Percentiles rank a stretch among this genome's conserved stretches.
phyloP scores from a whole-genome alignment of 768 basidiomycete species.

The Agrocybe pediades region DNA sequence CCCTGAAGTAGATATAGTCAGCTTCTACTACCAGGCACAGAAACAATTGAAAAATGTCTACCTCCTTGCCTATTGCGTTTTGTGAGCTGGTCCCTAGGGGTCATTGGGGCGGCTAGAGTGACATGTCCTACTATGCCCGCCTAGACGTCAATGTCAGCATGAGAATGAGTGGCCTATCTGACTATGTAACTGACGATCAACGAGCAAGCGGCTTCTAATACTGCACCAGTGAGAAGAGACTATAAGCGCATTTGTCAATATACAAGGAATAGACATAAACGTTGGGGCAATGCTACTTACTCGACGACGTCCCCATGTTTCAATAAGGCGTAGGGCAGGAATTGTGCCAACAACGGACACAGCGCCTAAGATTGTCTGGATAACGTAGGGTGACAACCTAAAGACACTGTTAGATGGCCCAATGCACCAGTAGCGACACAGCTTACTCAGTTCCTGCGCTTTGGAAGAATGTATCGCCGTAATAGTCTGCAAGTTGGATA shows the following conservation, averaged over 20 bases:
- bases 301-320: constrained; percentile 71
- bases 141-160: constrained; percentile 27
- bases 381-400: constrained; percentile 70
- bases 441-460: constrained; percentile 65
- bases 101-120: constrained; percentile 56
- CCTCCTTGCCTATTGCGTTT: constrained; percentile 57
- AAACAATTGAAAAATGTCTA: constrained; percentile 9
- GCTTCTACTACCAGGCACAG: not conserved
- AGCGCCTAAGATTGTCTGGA: constrained; percentile 73
- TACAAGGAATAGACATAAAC: not conserved
- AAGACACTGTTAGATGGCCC: not conserved
- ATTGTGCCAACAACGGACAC: constrained; percentile 74
- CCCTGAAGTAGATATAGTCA: constrained; percentile 33
- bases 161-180: not conserved
- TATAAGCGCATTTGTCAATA: constrained; percentile 18
- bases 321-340: constrained; percentile 73
- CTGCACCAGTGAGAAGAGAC: constrained; percentile 68
- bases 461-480: constrained; percentile 81
- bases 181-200: constrained; percentile 47
- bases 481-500: constrained; percentile 53
- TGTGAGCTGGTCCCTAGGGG: constrained; percentile 48
- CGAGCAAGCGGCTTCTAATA: constrained; percentile 60
- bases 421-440: not conserved
- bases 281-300: constrained; percentile 30
- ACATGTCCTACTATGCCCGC: constrained; percentile 75